Conservation (phyloP, 768 basidiomycete genomes). For the Kwoniella heveanensis region DNA sequence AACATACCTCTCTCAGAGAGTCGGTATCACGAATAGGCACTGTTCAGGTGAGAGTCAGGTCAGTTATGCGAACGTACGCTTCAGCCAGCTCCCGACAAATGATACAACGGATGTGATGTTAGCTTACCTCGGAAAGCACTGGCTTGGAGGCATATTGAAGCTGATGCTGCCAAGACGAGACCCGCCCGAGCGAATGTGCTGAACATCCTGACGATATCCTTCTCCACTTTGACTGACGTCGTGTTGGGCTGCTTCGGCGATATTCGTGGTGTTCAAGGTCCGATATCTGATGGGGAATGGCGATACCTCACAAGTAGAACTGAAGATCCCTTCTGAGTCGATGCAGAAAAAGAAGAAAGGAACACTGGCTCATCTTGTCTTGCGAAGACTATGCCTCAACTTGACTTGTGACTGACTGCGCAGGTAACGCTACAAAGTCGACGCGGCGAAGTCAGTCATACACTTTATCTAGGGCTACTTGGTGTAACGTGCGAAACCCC, state of each 20-base stretch:
- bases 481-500: no score
- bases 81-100: not conserved
- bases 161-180: conserved; percentile 1
- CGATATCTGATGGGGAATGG: no score
- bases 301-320: no score
- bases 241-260: no score
- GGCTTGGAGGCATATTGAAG: not conserved
- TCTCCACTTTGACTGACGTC: no score
- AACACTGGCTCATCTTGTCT: no score
- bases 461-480: not conserved
- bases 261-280: no score
- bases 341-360: not conserved
- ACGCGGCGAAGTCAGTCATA: not conserved
- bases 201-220: not conserved
- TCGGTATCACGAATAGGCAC: conserved; percentile 69
- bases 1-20: conserved; percentile 85
- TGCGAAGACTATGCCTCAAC: no score
- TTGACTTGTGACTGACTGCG: no score
- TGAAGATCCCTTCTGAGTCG: not conserved
- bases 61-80: no score
- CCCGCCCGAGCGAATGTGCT: not conserved
- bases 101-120: not conserved
- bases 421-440: no score
- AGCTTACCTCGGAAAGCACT: conserved; percentile 24
- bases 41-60: conserved; percentile 14